Conservation (phyloP, 2,329 filamentous ascomycete genomes). For the Alternaria sp. region DNA sequence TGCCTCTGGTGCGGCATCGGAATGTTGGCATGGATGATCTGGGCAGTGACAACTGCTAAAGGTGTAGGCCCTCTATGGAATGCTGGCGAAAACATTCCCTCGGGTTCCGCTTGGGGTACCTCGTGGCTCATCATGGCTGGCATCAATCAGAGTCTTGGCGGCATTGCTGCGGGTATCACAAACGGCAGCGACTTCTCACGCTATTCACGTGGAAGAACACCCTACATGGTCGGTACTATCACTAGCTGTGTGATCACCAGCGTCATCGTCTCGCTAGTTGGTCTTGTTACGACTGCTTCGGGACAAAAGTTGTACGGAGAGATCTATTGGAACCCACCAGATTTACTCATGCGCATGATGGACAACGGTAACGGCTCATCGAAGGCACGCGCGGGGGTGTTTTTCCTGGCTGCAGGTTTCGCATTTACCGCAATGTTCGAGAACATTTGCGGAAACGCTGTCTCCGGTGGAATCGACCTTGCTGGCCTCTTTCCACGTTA, state of each 20-base stretch:
- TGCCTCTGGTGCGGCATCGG: conserved; percentile 53
- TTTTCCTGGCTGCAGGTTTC: conserved; percentile 46
- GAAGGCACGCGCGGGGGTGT: conserved; percentile 44
- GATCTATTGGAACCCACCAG: conserved; percentile 52
- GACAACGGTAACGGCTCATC: conserved; percentile 51
- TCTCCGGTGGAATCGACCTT: conserved; percentile 47
- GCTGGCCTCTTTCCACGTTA: conserved; percentile 44
- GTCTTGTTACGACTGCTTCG: conserved; percentile 51
- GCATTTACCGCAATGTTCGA: conserved; percentile 51
- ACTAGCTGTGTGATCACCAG: conserved; percentile 51
- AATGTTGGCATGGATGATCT: conserved; percentile 57
- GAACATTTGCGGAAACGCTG: conserved; percentile 46
- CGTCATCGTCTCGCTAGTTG: conserved; percentile 52
- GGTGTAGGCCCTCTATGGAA: conserved; percentile 55
- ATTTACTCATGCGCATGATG: conserved; percentile 56
- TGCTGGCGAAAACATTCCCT: conserved; percentile 45
- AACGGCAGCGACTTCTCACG: conserved; percentile 55
- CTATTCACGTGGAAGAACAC: conserved; percentile 46
- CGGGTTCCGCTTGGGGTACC: conserved; percentile 46
- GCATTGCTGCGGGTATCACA: conserved; percentile 51
- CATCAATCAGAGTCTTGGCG: conserved; percentile 53
- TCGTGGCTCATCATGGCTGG: conserved; percentile 57
- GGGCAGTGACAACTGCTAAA: conserved; percentile 53
- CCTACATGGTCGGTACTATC: conserved; percentile 51
- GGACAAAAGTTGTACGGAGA: conserved; percentile 47